These are phyloP conservation scores for Oryza meyeriana DNA, from an alignment of 176 grass and related monocot genomes.

Conservation along the genomic window DNA sequence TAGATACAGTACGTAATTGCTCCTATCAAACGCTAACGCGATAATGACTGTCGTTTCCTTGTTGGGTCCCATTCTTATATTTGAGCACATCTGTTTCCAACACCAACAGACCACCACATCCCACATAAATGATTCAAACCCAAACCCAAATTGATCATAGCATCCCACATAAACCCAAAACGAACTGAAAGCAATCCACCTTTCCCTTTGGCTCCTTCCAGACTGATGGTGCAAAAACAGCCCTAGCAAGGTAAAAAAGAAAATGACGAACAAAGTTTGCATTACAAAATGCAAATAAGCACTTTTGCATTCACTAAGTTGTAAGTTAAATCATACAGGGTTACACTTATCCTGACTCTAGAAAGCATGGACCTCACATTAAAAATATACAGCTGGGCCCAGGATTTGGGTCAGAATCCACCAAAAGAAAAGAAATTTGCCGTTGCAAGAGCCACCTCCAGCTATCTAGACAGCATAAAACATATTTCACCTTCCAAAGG, in stretches of 20 bases:
- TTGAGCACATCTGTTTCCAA: no score
- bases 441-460: background rate
- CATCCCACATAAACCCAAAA: background rate
- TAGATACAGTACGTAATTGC: no score
- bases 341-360: slow-evolving; percentile 8
- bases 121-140: background rate
- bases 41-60: no score
- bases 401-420: slow-evolving; percentile 15
- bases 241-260: background rate
- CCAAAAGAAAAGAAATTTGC: background rate
- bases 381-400: slow-evolving; percentile 21
- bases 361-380: slow-evolving; percentile 2
- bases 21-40: no score
- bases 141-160: background rate
- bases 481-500: background rate
- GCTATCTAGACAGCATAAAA: slow-evolving; percentile 11
- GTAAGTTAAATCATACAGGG: background rate
- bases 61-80: no score
- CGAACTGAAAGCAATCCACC: background rate
- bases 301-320: slow-evolving; percentile 21
- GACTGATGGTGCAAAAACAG: background rate
- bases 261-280: background rate
- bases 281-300: slow-evolving; percentile 14
- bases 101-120: no score
- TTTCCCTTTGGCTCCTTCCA: background rate